These are phyloP conservation scores for Globisporangium abappressorium DNA, from an alignment of 352 stramenopile species.

Conservation along the genomic window DNA sequence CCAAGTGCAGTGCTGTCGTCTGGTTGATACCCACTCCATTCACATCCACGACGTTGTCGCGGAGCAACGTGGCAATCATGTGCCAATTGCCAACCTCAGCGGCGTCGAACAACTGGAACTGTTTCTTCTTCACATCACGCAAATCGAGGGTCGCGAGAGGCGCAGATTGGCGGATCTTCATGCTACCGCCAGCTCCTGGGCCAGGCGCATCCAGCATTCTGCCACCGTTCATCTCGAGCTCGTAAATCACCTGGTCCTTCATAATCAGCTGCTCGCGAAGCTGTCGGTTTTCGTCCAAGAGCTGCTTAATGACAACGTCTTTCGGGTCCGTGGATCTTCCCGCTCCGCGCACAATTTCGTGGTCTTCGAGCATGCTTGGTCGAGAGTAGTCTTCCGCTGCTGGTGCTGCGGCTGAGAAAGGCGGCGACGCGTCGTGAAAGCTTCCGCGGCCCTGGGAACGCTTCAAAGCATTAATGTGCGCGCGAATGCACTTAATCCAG, in stretches of 20 bases:
- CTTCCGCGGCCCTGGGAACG: conserved; percentile 41
- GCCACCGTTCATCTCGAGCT: conserved; percentile 72
- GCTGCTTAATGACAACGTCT: conserved; percentile 84
- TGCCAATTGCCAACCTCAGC: conserved; percentile 84
- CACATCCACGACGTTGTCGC: conserved; percentile 84
- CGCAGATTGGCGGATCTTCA: conserved; percentile 48
- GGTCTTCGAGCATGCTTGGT: conserved; percentile 77
- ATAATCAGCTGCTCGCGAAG: conserved; percentile 73
- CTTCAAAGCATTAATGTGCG: conserved; percentile 77
- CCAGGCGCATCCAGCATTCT: conserved; percentile 24
- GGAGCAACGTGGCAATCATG: conserved; percentile 72
- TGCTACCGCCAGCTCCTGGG: conserved; percentile 10
- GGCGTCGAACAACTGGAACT: conserved; percentile 85
- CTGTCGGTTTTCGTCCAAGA: conserved; percentile 79
- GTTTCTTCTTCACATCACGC: conserved; percentile 86
- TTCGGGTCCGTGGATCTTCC: conserved; percentile 83
- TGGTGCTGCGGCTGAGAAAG: conserved; percentile 25
- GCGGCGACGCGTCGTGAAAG: conserved; percentile 54
- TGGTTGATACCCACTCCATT: conserved; percentile 87
- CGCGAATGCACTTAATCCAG: conserved; percentile 83
- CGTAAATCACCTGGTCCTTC: conserved; percentile 85
- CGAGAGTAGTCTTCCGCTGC: conserved; percentile 73
- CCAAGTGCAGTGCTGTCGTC: conserved; percentile 75
- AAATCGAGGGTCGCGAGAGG: conserved; percentile 83
- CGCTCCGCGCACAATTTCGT: conserved; percentile 79